Percentiles rank a stretch among this genome's conserved stretches.
Conservation (phyloP, 2,329 filamentous ascomycete genomes). For the Aspergillus sp. region DNA sequence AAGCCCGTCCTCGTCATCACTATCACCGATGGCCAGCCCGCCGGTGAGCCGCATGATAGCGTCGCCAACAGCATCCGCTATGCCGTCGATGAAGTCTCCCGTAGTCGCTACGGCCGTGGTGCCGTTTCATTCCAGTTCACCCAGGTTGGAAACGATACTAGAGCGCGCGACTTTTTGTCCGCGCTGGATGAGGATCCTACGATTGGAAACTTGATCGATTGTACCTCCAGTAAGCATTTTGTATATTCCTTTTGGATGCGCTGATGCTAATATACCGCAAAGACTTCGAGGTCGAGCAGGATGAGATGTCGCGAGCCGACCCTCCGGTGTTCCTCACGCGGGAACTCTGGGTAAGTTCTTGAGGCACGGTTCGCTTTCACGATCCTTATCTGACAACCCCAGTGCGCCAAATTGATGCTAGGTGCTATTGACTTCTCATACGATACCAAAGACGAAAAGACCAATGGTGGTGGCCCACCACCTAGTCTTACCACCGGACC, state of each 20-base stretch:
- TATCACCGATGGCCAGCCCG: constrained; percentile 59
- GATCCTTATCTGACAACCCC: constrained; percentile 8
- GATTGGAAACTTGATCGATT: constrained; percentile 56
- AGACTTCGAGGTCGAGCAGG: constrained; percentile 61
- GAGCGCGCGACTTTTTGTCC: constrained; percentile 55
- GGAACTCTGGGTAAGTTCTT: constrained; percentile 49
- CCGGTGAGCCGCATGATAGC: constrained; percentile 50
- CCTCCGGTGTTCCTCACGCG: constrained; percentile 57
- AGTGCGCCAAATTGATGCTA: constrained; percentile 58
- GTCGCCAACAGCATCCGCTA: constrained; percentile 52
- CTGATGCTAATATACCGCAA: constrained; percentile 7
- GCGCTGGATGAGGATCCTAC: constrained; percentile 56
- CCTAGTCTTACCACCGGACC: constrained; percentile 10
- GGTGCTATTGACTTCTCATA: constrained; percentile 60
- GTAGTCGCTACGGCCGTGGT: constrained; percentile 47
- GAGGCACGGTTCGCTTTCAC: not conserved
- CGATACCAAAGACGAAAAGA: constrained; percentile 57
- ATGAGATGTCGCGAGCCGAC: constrained; percentile 55
- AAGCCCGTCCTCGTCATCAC: constrained; percentile 60
- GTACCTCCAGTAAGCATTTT: constrained; percentile 54
- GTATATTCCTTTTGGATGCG: not conserved
- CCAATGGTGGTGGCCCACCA: constrained; percentile 31
- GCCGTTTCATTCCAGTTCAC: constrained; percentile 61
- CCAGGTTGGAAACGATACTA: constrained; percentile 59
- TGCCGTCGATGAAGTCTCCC: constrained; percentile 44